Evolutionary conservation across 495 filamentous ascomycete species (phyloP).

Genomic region (Tuber aestivum): DNA sequence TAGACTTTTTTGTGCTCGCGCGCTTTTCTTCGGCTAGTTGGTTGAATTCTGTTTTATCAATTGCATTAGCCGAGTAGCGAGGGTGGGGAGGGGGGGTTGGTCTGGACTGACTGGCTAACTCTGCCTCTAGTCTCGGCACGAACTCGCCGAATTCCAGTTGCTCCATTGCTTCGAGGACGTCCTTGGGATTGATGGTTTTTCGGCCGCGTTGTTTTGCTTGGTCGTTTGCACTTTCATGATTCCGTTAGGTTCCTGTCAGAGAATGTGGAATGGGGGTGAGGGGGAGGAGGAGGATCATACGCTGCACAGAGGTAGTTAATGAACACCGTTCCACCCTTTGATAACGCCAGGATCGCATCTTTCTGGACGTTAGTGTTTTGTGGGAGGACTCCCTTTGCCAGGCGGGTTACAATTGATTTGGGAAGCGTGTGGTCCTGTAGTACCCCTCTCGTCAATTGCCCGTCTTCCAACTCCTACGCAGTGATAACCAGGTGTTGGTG

Average conservation of each 20-base stretch:
- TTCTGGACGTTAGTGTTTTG: constrained; percentile 91
- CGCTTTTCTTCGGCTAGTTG: constrained; percentile 52
- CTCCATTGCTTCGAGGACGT: constrained; percentile 74
- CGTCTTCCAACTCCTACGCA: neutral
- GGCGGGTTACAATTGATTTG: constrained; percentile 83
- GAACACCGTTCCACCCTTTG: constrained; percentile 91
- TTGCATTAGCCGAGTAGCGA: constrained; percentile 15
- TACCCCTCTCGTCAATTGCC: constrained; percentile 5
- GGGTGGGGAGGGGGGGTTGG: neutral
- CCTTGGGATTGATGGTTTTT: constrained; percentile 77
- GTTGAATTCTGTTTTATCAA: constrained; percentile 48
- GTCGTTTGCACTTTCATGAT: constrained; percentile 64
- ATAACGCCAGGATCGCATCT: constrained; percentile 83
- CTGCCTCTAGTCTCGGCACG: constrained; percentile 50
- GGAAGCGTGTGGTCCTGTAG: constrained; percentile 81
- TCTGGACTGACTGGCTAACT: constrained; percentile 52
- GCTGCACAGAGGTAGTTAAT: constrained; percentile 78
- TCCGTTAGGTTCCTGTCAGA: neutral
- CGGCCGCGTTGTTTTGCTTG: constrained; percentile 58
- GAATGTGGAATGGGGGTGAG: neutral
- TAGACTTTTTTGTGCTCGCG: constrained; percentile 48
- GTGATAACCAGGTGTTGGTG: neutral
- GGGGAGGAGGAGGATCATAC: constrained; percentile 53
- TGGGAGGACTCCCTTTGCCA: constrained; percentile 95
- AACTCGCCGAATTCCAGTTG: constrained; percentile 81